phyloP scores from a whole-genome alignment of 2,329 filamentous ascomycete genomes.

The Akanthomyces lecanii region DNA sequence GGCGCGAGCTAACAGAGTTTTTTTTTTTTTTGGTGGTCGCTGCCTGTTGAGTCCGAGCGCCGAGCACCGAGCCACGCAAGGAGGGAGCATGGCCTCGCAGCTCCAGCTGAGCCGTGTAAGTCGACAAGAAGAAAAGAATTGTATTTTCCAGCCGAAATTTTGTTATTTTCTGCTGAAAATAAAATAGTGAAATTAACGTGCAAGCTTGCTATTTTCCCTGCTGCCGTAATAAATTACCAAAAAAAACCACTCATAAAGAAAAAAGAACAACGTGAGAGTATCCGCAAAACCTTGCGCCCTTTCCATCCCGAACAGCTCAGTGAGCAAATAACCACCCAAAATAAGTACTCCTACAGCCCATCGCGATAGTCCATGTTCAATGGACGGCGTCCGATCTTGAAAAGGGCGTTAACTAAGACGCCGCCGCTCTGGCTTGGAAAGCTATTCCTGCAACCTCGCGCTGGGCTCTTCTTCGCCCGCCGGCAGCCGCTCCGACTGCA shows the following conservation, averaged over 20 bases:
- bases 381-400: too few relatives aligned
- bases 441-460: constrained; percentile 25
- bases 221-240: neutral
- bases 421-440: constrained; percentile 18
- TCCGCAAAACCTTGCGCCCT: neutral
- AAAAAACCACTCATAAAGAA: neutral
- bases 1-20: neutral
- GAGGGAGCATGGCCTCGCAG: neutral
- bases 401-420: neutral
- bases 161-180: too few relatives aligned
- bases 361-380: too few relatives aligned
- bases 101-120: neutral
- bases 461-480: constrained; percentile 26
- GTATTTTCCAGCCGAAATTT: too few relatives aligned
- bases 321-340: neutral
- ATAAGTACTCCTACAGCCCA: neutral
- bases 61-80: neutral
- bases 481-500: constrained; percentile 32
- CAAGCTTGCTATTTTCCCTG: neutral
- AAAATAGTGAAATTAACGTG: neutral
- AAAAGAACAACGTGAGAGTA: neutral
- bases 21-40: neutral
- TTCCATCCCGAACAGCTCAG: neutral
- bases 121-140: neutral
- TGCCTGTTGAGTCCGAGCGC: neutral